Evolutionary conservation across 306 rosid species (phyloP).

Genomic region (Astragalus glycyphyllos): DNA sequence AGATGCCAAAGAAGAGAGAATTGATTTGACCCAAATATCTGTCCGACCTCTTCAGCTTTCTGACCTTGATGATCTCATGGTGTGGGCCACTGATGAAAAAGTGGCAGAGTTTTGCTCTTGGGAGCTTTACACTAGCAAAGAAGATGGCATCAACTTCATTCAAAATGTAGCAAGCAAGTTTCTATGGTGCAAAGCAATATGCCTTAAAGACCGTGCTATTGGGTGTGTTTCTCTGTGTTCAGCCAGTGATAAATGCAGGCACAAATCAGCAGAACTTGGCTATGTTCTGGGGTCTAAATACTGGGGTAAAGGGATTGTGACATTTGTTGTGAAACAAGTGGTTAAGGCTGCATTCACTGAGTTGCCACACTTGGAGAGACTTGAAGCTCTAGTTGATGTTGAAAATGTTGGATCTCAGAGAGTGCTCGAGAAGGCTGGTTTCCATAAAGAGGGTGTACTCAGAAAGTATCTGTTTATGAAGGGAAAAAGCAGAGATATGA

Average conservation of each 20-base stretch:
- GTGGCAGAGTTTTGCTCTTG: conserved; percentile 61
- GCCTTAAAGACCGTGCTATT: conserved; percentile 58
- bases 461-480: conserved; percentile 52
- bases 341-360: conserved; percentile 55
- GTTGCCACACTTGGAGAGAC: conserved; percentile 61
- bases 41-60: conserved; percentile 59
- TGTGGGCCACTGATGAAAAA: conserved; percentile 62
- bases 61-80: conserved; percentile 76
- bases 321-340: conserved; percentile 62
- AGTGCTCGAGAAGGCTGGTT: conserved; percentile 77
- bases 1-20: neutral
- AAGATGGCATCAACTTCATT: conserved; percentile 53
- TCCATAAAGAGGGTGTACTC: conserved; percentile 66
- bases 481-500: conserved; percentile 56
- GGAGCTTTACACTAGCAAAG: conserved; percentile 64
- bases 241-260: conserved; percentile 48
- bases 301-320: conserved; percentile 81
- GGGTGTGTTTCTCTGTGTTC: conserved; percentile 58
- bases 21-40: conserved; percentile 46
- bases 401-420: conserved; percentile 70
- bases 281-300: conserved; percentile 60
- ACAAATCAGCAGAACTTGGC: conserved; percentile 56
- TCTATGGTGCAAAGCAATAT: conserved; percentile 68
- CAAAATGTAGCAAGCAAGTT: conserved; percentile 37
- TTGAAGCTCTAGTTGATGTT: conserved; percentile 78